Base-by-base conservation (phyloP, 148 eudicot species). In the Diospyros lotus region DNA sequence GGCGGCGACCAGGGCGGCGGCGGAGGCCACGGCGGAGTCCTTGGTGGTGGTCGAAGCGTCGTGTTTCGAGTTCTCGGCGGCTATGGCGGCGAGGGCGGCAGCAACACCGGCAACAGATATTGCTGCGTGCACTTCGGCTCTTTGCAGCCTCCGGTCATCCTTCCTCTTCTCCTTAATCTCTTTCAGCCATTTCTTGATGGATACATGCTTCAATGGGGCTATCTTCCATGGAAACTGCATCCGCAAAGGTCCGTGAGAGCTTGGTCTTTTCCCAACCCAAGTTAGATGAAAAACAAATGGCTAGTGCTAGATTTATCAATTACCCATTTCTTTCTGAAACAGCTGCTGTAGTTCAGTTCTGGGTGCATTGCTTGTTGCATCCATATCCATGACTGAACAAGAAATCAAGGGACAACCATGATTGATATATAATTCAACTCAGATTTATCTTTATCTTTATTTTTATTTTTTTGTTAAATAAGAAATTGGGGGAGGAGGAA, bases 311-410 rank as follows among this genome's bases (percentile, higher is more conserved):
- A 42, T 42, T 38, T 5, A 11, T 56, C 4, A 18, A 78, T 69
- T 88, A 92, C 98, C 98, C 93, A 90, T 88, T 92, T 94, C 80
- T 86, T 92, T 66, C 75, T 77, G 83, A 89, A 92, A 76, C 84
- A 79, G 69, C 88, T 80, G 73, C 72, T 89, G 81, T 94, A 94
- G 84, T 94, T 94, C 61, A 94, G 71, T 73, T 94, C 98, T 6
- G 98, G 98, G 91, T 94, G 98, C 98, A 94, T 89, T 69, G 98
- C 98, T 90, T 94, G 98, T 81, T 94, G 98, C 98, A 92, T 94
- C 98, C 93, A 90, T 87, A 94, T 89, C 97, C 98, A 94, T 66
- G 98, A 94, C 98, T 94, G 79, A 79, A 62, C 14, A 68, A 76
- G 67, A 54, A n/a, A 72, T 45, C 52, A 48, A 48, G 52, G 28